Evolutionary conservation across 352 stramenopile species (phyloP).

Genomic region (Thraustochytrium sp.): DNA sequence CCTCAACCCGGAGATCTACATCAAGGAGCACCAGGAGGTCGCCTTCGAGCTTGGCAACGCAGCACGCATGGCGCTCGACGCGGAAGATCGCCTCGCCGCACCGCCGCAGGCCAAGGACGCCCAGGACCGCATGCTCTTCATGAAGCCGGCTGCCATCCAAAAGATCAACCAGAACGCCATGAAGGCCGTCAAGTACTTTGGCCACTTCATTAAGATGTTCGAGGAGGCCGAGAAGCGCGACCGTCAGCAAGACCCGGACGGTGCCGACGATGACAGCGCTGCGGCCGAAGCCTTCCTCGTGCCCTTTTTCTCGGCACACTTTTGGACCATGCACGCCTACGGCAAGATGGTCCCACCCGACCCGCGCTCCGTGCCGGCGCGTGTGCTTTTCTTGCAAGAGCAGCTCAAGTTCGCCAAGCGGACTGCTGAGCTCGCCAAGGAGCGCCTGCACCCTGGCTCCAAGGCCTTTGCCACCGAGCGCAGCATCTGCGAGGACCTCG

Average conservation of each 20-base stretch:
- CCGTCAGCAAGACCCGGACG: background rate
- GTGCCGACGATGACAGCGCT: background rate
- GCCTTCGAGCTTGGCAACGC: slow-evolving; percentile 17
- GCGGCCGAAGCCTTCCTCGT: background rate
- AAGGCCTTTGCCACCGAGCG: background rate
- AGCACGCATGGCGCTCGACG: background rate
- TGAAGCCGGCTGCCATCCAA: background rate
- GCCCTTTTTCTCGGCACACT: background rate
- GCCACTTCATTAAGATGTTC: background rate
- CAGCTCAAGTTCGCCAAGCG: background rate
- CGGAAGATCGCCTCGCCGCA: background rate
- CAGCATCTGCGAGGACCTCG: background rate
- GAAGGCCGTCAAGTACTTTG: slow-evolving; percentile 17
- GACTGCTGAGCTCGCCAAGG: background rate
- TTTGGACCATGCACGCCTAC: slow-evolving; percentile 31
- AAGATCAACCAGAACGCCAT: slow-evolving; percentile 21
- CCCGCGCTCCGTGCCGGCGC: background rate
- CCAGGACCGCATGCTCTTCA: background rate
- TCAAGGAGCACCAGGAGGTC: slow-evolving; percentile 27
- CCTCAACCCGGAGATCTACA: slow-evolving; percentile 21
- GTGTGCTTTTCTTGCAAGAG: slow-evolving; percentile 1
- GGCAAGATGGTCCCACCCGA: slow-evolving; percentile 1
- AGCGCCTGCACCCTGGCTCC: background rate
- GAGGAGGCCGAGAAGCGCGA: background rate
- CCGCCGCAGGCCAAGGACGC: background rate